phyloP scores from a whole-genome alignment of 768 basidiomycete species.

The Pulveroboletus sp. region DNA sequence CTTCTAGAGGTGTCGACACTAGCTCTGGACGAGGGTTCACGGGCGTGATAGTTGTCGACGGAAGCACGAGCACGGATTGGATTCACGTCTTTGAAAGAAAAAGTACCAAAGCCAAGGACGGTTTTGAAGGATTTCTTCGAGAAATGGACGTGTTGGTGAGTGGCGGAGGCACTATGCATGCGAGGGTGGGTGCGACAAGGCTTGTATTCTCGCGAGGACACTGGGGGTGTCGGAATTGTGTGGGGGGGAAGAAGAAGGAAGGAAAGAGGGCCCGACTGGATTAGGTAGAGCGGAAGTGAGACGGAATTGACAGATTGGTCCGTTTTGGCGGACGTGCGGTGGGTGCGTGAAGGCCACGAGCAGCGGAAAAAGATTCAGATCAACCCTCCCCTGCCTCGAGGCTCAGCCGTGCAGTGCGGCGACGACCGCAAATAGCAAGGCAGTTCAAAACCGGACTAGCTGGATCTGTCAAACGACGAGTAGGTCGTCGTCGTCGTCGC shows the following conservation, averaged over 20 bases:
- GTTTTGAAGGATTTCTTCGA: slow-evolving; percentile 48
- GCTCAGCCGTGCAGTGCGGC: slow-evolving; percentile 20
- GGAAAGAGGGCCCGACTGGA: slow-evolving; percentile 24
- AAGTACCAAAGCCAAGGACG: slow-evolving; percentile 43
- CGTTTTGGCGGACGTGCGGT: slow-evolving; percentile 31
- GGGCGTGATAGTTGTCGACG: slow-evolving; percentile 23
- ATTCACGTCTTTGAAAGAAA: slow-evolving; percentile 36
- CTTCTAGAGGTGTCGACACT: slow-evolving; percentile 45
- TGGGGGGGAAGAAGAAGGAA: slow-evolving; percentile 21
- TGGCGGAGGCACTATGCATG: slow-evolving; percentile 43
- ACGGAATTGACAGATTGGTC: slow-evolving; percentile 27
- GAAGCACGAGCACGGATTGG: slow-evolving; percentile 29
- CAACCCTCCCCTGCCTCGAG: slow-evolving; percentile 29
- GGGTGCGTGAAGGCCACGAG: slow-evolving; percentile 36
- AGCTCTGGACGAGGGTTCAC: slow-evolving; percentile 34
- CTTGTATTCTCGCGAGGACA: slow-evolving; percentile 27
- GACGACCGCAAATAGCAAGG: slow-evolving; percentile 22
- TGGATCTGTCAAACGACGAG: slow-evolving; percentile 5
- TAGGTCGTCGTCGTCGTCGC: slow-evolving; percentile 1
- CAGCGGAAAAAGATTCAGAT: slow-evolving; percentile 29
- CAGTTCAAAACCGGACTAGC: slow-evolving; percentile 12
- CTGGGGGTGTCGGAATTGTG: slow-evolving; percentile 24
- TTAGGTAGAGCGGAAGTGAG: slow-evolving; percentile 29
- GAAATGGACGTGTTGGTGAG: slow-evolving; percentile 33
- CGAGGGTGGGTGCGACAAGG: slow-evolving; percentile 27